Evolutionary conservation across 257 asterid species (phyloP), one percentile per base, ranked within the genome.

Genomic region (Leonotis leonurus): DNA sequence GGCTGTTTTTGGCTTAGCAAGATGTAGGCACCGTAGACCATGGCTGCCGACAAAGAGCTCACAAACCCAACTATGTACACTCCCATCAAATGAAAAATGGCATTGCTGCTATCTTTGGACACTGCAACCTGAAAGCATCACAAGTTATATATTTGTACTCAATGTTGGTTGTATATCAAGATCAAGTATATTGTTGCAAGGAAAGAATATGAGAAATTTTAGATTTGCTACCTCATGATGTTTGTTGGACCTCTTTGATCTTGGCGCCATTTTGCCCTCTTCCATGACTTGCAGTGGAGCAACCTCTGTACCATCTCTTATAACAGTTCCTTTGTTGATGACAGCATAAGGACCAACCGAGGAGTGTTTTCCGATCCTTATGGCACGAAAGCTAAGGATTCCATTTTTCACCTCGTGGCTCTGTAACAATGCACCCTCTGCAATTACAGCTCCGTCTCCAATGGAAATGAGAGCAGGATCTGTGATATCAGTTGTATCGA

Each of bases 381-480:
- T 60, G 17, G 92, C 87, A 22, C 36, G 81, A 36, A 86, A 83
- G 61, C 89, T 80, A 56, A 86, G 27, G 66, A 72, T 58, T 18
- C 87, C 89, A 32, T 80, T 81, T 70, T 68, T 81, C 53, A 86
- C 85, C 70, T 84, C 85, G 56, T 86, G 95, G 45, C 95, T 70
- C 40, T 86, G 95, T 32, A 86, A n/a, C 57, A 81, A 65, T 4
- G 76, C 87, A 56, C 95, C 95, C 75, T 86, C 95, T 10, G 95
- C 87, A 21, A 86, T 52, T 26, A 81, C 87, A 30, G 65, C 61
- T 64, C 77, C 84, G 33, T 83, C 84, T 70, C 87, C 92, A 44
- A 86, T 76, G 1, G 85, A 79, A 46, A 86, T 83, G 1, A 86
- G 73, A 51, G 89, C 85, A 35, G 95, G 95, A 36, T 83, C 95